Evolutionary conservation across 352 stramenopile genomes (phyloP), one percentile per base, ranked within the genome.

Genomic region (Globisporangium viniferum): DNA sequence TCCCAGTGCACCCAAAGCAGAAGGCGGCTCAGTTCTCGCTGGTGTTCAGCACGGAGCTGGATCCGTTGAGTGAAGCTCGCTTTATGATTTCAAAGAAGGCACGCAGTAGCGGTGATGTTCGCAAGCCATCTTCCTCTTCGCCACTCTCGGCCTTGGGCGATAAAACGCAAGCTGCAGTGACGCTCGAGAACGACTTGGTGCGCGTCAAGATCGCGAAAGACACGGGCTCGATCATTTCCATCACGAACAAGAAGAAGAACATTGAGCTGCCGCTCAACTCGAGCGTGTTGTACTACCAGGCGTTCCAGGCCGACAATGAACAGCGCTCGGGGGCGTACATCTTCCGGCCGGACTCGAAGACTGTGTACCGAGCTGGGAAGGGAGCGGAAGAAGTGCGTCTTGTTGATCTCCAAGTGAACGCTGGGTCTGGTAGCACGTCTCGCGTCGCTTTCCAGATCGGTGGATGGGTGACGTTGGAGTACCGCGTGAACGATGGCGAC

Each of bases 291-390:
- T 94, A 92, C 72, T 94, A 94, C 61, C 79, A 89, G 36, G 72
- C 81, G 10, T 92, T 79, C 64, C 80, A 90, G 58, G 75, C 68
- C 4, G 33, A 58, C 3, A 68, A 80, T 1, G 73, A 76, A 4
- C 87, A 95, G 66, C 92, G 97, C 69, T 98, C 94, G 27, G 97
- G 97, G 22, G 97, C 97, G 6, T 99, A 99, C 73, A 93, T 98
- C 20, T 99, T 99, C 80, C 88, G 95, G 56, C 97, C 97, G 0
- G 82, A 94, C 65, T 90, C 79, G 48, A 89, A 92, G 62, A 81
- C 82, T 29, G 77, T 88, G 2, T 80, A 93, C 64, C 59, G 75
- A 0, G 59, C 87, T 10, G 69, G 72, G n/a, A 70, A 60, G 36
- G 44, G 6, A 6, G 69, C 65, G 14, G 59, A 18, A 10, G 62